Base-by-base conservation (phyloP, 225 moss, liverwort and hornwort species). In the Physcomitrellopsis africana region DNA sequence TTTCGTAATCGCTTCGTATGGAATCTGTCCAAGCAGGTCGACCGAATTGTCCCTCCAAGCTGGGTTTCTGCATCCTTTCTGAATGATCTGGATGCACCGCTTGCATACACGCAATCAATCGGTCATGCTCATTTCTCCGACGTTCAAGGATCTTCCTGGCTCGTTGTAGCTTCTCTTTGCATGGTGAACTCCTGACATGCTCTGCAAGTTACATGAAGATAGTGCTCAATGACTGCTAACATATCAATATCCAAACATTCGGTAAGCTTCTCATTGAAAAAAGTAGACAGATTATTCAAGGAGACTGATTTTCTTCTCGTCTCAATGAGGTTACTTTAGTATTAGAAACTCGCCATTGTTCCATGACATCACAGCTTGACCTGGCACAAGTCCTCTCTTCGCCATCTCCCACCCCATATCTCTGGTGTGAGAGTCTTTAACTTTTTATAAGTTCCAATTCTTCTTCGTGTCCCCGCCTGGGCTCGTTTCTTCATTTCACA, bases 111-210 rank as follows among this genome's bases (percentile, higher is more conserved):
- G 74, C 80, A 70, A 80, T 75, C 56, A 87, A 44, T 44, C 79
- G 79, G 41, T 89, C 82, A 26, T 87, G 75, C 43, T 92, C 77
- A 45, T 64, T 77, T 70, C 79, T 92, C 71, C 84, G 56, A 60
- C 55, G 73, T 77, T 89, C 80, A 26, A 92, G 81, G 41, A 84
- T 81, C 61, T 86, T 86, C 62, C 75, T 64, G n/a, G 80, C 87
- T 79, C 65, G 63, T 72, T 73, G 75, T 46, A 82, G 57, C 71
- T 89, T 86, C 43, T 84, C 80, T 85, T 66, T 87, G 85, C 48
- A 79, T 54, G 60, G 71, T 79, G 58, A 82, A 55, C 51, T 87
- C 89, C 55, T 92, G 84, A 80, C 86, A 81, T 72, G 87, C 84
- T 69, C 85, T 85, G 68, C 66, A 41, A 79, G 15, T 47, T 48